Base-by-base conservation (phyloP, 805 yeast genomes). In the Hanseniaspora singularis region DNA sequence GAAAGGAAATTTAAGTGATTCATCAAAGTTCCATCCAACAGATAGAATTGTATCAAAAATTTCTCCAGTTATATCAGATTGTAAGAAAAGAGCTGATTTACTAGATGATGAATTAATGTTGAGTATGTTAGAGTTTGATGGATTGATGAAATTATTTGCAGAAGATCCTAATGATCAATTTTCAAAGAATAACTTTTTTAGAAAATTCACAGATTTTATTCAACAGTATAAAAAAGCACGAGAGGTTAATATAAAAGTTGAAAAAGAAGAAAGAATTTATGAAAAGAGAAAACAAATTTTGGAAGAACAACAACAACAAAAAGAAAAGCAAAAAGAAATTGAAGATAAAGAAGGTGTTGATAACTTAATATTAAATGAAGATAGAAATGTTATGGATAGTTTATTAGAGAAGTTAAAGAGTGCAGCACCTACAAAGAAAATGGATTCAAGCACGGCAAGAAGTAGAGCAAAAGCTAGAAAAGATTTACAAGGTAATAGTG, bases 381-480 rank as follows among this genome's bases (percentile, higher is more conserved):
- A 49, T 11, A 57, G 64, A 40, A 74, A 68, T 11, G 77, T 86
- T 34, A 86, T 92, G 82, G 98, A 92, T 60, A 75, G 81, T 30
- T 68, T 92, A 40, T 70, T 92, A 49, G 94, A 87, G 60, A 85
- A 82, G 57, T 72, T 92, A 57, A 81, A 87, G 57, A 87, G 88
- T 15, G 84, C 92, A 0, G 94, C 89, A 1, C 83, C 92, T 10
- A 64, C 77, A 4, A 76, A 77, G 51, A 77, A 84, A 5, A 22
- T 14, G 5, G 92, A 87, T 51, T 76, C 92, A 1, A 68, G 84
- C 2, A 74, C 86, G 3, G 94, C 95, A 0, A 70, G 94, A 55
- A 76, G 85, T 55, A 70, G 92, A 46, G 94, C 89, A 1, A 68
- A 79, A 54, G 81, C 85, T 49, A 74, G 87, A 53, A 77, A 72